Evolutionary conservation across 2,329 filamentous ascomycete species (phyloP).

Genomic region (Pseudodiploospora longispora): DNA sequence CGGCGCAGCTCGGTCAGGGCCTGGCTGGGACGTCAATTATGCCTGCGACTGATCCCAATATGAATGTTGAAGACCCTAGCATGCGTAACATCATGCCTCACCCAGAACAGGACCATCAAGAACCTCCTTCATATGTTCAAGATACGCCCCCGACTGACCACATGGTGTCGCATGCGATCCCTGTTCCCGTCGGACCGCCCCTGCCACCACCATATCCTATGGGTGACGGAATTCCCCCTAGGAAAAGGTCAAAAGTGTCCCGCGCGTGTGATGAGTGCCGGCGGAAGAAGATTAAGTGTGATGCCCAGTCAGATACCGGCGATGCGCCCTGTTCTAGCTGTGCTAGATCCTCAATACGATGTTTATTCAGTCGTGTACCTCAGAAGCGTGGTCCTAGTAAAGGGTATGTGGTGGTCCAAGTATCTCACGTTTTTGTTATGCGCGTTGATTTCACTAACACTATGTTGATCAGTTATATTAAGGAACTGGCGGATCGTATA

Average conservation of each 20-base stretch:
- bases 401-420: slow-evolving; percentile 44
- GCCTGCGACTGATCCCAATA: slow-evolving; percentile 36
- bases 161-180: slow-evolving; percentile 28
- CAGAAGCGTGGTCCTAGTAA: slow-evolving; percentile 87
- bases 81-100: slow-evolving; percentile 38
- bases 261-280: slow-evolving; percentile 84
- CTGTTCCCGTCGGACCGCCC: slow-evolving; percentile 27
- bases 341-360: slow-evolving; percentile 64
- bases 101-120: slow-evolving; percentile 29
- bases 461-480: slow-evolving; percentile 61
- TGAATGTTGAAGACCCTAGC: slow-evolving; percentile 34
- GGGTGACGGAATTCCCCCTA: slow-evolving; percentile 55
- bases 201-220: slow-evolving; percentile 31
- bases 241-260: slow-evolving; percentile 79
- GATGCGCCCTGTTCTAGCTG: slow-evolving; percentile 76
- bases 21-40: slow-evolving; percentile 42
- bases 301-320: slow-evolving; percentile 66
- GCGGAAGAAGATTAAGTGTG: slow-evolving; percentile 84
- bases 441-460: slow-evolving; percentile 3
- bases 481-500: slow-evolving; percentile 79
- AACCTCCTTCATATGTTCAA: slow-evolving; percentile 28
- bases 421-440: background rate
- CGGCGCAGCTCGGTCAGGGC: slow-evolving; percentile 49
- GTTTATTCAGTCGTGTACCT: slow-evolving; percentile 78
- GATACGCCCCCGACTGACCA: slow-evolving; percentile 28